Evolutionary conservation across 2,329 filamentous ascomycete genomes (phyloP), one percentile per base, ranked within the genome.

Genomic region (Monosporascus ibericus): DNA sequence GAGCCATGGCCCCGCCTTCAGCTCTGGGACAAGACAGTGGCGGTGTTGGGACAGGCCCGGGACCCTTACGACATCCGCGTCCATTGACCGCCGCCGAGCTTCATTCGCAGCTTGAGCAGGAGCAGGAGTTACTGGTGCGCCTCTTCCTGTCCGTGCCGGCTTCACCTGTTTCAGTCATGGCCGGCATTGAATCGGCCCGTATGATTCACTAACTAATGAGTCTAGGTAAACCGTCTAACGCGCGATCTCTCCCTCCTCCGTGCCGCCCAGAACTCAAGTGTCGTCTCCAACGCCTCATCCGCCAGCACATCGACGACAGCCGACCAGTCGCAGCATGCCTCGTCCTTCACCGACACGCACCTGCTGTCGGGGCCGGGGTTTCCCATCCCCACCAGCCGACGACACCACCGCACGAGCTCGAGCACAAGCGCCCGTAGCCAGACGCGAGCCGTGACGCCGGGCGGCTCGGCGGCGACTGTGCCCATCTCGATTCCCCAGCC

Each of bases 31-130:
- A 64, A 40, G 67, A 74, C 58, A 72, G 72, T 52, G 69, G 74
- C 1, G 76, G 73, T 15, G 76, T 81, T 46, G 77, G 75, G 27
- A 66, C 74, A 34, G 84, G 83, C 0, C 82, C 83, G 52, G 88
- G 87, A 0, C 92, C 92, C 4, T 73, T 95, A 62, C 83, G 92
- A 57, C 92, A 96, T 68, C 92, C 92, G 6, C 82, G 90, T 37
- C 92, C 92, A 3, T 74, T 96, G 68, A 96, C 92, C 0, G 86
- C 90, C 1, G 88, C 90, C 3, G 92, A 97, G 69, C 78, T 97
- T 55, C 91, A 96, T 69, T 78, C 88, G 54, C 84, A 96, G 72
- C 78, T 96, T 25, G 92, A 97, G 71, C 94, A 95, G 70, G 92
- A 97, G 67, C 92, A 97, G 63, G 92, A 97, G 70, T 89, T 91